Percentiles rank a stretch among this genome's conserved stretches.
phyloP scores from a whole-genome alignment of 2,329 filamentous ascomycete genomes.

The Ophidiomyces ophidiicola region DNA sequence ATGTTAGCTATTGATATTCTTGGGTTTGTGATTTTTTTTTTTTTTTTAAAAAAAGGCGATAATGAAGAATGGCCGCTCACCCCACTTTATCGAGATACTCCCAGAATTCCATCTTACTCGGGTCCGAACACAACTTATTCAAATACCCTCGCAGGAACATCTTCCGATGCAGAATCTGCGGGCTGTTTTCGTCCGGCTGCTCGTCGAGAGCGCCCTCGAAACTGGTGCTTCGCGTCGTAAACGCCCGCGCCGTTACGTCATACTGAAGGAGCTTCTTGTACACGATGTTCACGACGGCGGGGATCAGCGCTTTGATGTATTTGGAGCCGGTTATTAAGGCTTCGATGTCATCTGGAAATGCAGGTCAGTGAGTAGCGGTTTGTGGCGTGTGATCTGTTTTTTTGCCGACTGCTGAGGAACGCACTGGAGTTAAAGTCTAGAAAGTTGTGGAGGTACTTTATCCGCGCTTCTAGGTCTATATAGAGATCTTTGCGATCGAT shows the following conservation, averaged over 20 bases:
- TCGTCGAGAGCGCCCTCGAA: conserved; percentile 57
- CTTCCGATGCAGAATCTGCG: conserved; percentile 65
- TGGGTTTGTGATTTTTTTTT: not conserved
- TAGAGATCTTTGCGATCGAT: conserved; percentile 60
- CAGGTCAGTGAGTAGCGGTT: not conserved
- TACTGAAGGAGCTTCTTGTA: conserved; percentile 70
- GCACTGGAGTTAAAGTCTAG: conserved; percentile 61
- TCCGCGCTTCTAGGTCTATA: conserved; percentile 54
- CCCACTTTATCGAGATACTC: conserved; percentile 74
- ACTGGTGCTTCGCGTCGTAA: conserved; percentile 49
- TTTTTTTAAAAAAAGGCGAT: too few relatives aligned
- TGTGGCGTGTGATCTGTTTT: too few relatives aligned
- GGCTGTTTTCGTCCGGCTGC: conserved; percentile 53
- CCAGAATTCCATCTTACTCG: conserved; percentile 66
- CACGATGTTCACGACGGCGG: conserved; percentile 70
- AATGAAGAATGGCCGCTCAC: too few relatives aligned
- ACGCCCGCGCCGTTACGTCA: conserved; percentile 70
- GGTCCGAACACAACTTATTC: conserved; percentile 61
- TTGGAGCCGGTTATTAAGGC: conserved; percentile 57
- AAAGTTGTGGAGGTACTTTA: conserved; percentile 63
- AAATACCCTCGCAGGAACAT: conserved; percentile 67
- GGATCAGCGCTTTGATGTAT: conserved; percentile 71
- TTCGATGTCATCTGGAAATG: conserved; percentile 52
- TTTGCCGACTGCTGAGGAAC: conserved; percentile 20
- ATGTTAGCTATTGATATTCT: too few relatives aligned